Base-by-base conservation (phyloP, 1,284 basidiomycete species). In the Polyporus tsugae region DNA sequence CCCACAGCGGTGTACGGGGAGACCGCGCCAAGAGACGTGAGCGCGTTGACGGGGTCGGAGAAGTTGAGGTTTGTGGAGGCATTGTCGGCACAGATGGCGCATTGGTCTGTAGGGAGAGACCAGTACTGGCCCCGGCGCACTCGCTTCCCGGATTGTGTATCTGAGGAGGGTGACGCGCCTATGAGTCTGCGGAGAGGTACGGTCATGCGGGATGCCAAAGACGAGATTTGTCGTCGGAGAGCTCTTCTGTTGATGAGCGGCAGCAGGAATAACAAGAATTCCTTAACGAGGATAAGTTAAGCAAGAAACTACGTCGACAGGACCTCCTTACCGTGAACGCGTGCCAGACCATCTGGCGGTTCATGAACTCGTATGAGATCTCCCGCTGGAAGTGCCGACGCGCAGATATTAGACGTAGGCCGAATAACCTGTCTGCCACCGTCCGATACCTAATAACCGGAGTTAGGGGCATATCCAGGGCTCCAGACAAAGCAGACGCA, bases 301-400 rank as follows among this genome's bases (percentile, higher is more conserved):
- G 1, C 9, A 29, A 10, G 2, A 4, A 19, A 36, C 49, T 4
- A 33, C 1, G 36, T 4, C 6, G 81, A 57, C 35, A 58, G 33
- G 39, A 2, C 7, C 10, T 55, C 7, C 92, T 71, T 78, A 96
- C 96, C 1, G 97, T 99, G 79, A 99, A 97, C 0, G 96, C 94
- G 78, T 97, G 95, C 98, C 98, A 99, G 64, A 99, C 97, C 86
- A 99, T 94, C 81, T 99, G 98, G 66, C 98, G 92, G 76, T 99
- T 99, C 92, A 99, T 95, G 77, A 97, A 99, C 78, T 99, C 98
- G 80, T 99, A 99, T 75, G 95, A 97, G 62, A 99, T 94, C 76
- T 97, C 93, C 17, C 94, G 89, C 70, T 89, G 90, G 61, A 92
- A 86, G 39, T 92, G 86, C 60, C 88, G 83, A 46, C 89, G 87